Conservation (phyloP, 1,139 yeast genomes). For the Blastobotrys aristatus region DNA sequence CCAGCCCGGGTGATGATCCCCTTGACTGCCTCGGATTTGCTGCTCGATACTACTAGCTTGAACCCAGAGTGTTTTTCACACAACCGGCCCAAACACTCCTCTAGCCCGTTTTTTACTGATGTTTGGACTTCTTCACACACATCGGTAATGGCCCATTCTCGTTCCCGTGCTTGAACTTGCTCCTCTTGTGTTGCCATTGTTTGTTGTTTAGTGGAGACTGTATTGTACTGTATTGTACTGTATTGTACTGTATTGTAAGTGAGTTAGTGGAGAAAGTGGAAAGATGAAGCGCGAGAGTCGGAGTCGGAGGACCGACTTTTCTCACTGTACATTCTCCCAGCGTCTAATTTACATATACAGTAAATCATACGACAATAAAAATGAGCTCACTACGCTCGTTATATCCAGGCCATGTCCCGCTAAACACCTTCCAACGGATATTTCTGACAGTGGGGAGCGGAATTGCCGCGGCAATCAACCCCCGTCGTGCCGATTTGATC, state of each 20-base stretch:
- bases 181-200: no score
- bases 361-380: not conserved
- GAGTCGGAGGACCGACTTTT: no score
- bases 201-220: no score
- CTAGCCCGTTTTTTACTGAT: slow-evolving; percentile 27
- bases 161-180: slow-evolving; percentile 22
- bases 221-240: no score
- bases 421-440: slow-evolving; percentile 56
- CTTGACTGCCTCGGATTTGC: slow-evolving; percentile 31
- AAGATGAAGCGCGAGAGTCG: no score
- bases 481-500: slow-evolving; percentile 64
- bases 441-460: slow-evolving; percentile 71
- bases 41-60: slow-evolving; percentile 33
- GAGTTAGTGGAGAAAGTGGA: no score
- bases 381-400: not conserved
- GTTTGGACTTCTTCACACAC: slow-evolving; percentile 23
- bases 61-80: slow-evolving; percentile 27
- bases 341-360: no score
- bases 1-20: slow-evolving; percentile 33
- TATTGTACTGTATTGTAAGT: no score
- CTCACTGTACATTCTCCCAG: no score
- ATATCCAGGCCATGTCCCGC: slow-evolving; percentile 80
- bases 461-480: slow-evolving; percentile 77
- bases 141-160: slow-evolving; percentile 31
- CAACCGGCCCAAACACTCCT: slow-evolving; percentile 29